Conservation (phyloP, 2,329 filamentous ascomycete genomes). For the Metarhizium guizhouense region DNA sequence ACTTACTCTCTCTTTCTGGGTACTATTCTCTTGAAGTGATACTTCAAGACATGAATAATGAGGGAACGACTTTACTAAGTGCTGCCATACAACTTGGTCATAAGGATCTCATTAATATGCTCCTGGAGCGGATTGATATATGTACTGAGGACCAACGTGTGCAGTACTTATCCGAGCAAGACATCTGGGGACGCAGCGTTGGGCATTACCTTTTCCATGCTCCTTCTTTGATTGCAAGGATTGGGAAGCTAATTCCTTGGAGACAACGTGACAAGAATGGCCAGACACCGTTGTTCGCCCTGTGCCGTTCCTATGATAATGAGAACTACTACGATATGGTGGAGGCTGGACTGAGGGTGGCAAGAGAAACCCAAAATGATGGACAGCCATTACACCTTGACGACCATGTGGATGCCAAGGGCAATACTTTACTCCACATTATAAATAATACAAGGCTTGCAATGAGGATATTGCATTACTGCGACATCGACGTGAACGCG, state of each 20-base stretch:
- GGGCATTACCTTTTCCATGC: conserved; percentile 97
- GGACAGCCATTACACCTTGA: conserved; percentile 77
- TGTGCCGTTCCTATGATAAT: conserved; percentile 94
- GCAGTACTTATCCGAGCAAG: conserved; percentile 66
- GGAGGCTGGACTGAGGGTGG: conserved; percentile 65
- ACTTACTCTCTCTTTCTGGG: conserved; percentile 67
- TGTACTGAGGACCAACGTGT: conserved; percentile 46
- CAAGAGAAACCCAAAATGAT: conserved; percentile 67
- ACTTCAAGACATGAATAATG: conserved; percentile 77
- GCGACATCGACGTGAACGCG: conserved; percentile 93
- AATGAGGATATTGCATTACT: conserved; percentile 64
- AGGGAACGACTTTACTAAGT: conserved; percentile 81
- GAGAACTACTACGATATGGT: conserved; percentile 83
- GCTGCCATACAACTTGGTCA: conserved; percentile 84
- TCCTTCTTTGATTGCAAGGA: conserved; percentile 65
- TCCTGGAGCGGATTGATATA: conserved; percentile 62
- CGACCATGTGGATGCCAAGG: conserved; percentile 85
- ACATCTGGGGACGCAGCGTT: conserved; percentile 77
- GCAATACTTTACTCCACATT: conserved; percentile 93
- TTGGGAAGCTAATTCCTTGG: conserved; percentile 79
- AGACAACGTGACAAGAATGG: conserved; percentile 88
- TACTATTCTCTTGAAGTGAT: conserved; percentile 66
- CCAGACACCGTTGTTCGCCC: conserved; percentile 91
- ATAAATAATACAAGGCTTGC: conserved; percentile 78
- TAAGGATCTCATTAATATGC: conserved; percentile 60